Evolutionary conservation across 371 early-diverging fungal species (phyloP).

Genomic region (Mortierella sp.): DNA sequence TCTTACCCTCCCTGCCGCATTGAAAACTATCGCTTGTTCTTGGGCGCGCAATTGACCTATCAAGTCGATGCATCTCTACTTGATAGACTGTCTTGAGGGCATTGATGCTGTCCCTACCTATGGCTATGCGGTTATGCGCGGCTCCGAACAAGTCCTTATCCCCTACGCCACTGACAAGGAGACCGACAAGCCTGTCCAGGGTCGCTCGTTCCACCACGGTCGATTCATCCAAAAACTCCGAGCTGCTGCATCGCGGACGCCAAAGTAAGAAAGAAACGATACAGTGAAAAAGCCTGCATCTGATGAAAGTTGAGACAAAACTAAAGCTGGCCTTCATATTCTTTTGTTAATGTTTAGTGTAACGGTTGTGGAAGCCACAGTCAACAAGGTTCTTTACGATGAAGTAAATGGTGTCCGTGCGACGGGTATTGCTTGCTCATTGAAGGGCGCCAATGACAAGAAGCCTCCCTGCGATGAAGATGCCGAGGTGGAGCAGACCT

Average conservation of each 20-base stretch:
- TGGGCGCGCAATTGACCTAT: no score
- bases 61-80: background rate
- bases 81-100: constrained; percentile 78
- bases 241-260: constrained; percentile 68
- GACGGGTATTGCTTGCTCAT: constrained; percentile 63
- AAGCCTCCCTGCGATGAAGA: background rate
- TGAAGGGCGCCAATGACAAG: constrained; percentile 21
- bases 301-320: no score
- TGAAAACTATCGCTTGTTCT: no score
- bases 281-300: no score
- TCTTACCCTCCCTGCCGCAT: background rate
- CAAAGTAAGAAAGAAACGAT: constrained; percentile 72
- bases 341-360: constrained; percentile 62
- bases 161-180: constrained; percentile 67
- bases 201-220: constrained; percentile 94
- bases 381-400: constrained; percentile 66
- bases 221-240: constrained; percentile 89
- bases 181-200: constrained; percentile 64
- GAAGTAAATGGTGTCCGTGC: constrained; percentile 59
- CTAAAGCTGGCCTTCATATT: no score
- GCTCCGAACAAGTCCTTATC: constrained; percentile 68
- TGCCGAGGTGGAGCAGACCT: background rate
- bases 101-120: constrained; percentile 89
- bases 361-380: constrained; percentile 83
- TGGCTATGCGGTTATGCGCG: constrained; percentile 88